Evolutionary conservation across 2,329 filamentous ascomycete genomes (phyloP), one percentile per base, ranked within the genome.

Genomic region (Pezicula radicicola): DNA sequence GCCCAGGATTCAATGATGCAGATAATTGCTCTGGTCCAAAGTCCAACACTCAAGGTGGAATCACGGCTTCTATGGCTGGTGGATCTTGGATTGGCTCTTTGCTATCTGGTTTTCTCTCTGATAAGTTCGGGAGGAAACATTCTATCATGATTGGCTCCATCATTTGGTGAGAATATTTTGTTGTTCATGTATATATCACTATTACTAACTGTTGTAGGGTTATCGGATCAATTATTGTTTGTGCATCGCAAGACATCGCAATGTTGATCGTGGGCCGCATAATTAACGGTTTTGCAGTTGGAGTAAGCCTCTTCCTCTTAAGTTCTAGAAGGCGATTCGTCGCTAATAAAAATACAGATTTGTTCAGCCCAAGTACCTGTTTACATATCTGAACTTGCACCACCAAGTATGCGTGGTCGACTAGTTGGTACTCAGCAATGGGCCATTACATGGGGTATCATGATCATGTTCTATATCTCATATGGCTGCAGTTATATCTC

Each of bases 391-490:
- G 85, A 89, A 64, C 75, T 88, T 30, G 81, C 85, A n/a, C 79
- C 80, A 43, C 76, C 78, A 2, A 68, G 67, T 30, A 75, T 73
- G 60, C 78, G 85, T 55, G 86, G 85, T 13, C 78, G 83, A 41
- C 75, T 91, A 33, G 85, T 91, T 15, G 83, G 85, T 49, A 79
- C 82, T 41, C 87, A 91, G 66, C 87, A 91, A 66, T 87, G 42
- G 74, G 85, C 86, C 25, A 90, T 91, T 55, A 88, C 87, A 58
- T 88, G 77, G 77, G 84, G 81, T 56, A 87, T 87, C 57, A 64
- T 87, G 53, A 84, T 87, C 69, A 87, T 87, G 82, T 88, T 86
- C 72, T 85, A 83, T 64, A 80, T 88, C 66, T 78, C 79, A 19
- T 80, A 84, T 62, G 87, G 84, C 21, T 83, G 80, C 66, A 82